Conservation (phyloP, 2,329 filamentous ascomycete genomes). For the Neoarthrinium moseri region DNA sequence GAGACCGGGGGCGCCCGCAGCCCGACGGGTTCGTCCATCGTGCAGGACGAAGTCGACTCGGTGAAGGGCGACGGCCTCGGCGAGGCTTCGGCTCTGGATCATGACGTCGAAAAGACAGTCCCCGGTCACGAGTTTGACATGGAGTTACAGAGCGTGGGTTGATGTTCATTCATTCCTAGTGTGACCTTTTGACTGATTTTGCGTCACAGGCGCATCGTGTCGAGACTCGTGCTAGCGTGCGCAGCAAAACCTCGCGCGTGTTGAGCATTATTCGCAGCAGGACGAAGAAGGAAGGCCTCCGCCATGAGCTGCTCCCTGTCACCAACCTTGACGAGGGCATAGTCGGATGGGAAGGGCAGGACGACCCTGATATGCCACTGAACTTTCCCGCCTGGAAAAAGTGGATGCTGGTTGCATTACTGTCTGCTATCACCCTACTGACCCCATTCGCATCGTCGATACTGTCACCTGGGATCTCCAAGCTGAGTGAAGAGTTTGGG, state of each 20-base stretch:
- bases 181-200: not conserved
- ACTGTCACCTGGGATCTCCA: constrained; percentile 42
- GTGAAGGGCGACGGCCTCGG: not conserved
- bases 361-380: constrained; percentile 54
- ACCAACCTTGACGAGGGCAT: constrained; percentile 31
- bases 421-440: constrained; percentile 61
- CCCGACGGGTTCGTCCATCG: not conserved
- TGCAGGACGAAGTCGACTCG: not conserved
- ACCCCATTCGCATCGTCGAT: constrained; percentile 64
- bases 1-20: not conserved
- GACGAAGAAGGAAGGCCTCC: constrained; percentile 7
- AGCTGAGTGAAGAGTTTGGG: constrained; percentile 43
- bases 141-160: constrained; percentile 2
- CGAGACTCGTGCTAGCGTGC: constrained; percentile 4
- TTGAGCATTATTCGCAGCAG: constrained; percentile 8
- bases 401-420: constrained; percentile 53
- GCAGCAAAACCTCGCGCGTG: constrained; percentile 7
- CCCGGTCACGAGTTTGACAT: constrained; percentile 9
- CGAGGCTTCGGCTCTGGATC: not conserved
- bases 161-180: not conserved
- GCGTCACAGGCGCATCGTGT: not conserved
- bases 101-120: constrained; percentile 6
- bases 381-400: constrained; percentile 55
- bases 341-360: constrained; percentile 56
- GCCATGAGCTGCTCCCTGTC: constrained; percentile 7